Conservation (phyloP, 116 monocot genomes). For the Trichopus zeylanicus region DNA sequence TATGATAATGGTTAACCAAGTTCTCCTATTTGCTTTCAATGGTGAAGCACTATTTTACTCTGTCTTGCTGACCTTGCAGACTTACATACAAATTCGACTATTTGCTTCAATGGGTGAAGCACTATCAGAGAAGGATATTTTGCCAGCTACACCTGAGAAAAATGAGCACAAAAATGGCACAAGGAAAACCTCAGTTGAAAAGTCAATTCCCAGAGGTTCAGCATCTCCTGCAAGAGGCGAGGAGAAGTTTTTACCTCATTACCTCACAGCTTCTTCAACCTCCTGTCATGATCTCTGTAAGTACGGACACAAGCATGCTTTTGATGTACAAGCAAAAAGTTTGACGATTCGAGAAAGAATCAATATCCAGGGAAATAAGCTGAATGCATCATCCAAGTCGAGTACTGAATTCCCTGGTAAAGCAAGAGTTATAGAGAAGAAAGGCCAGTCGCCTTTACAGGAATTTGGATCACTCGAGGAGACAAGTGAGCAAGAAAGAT, state of each 20-base stretch:
- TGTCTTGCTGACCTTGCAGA: background rate
- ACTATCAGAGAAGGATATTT: background rate
- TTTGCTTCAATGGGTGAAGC: background rate
- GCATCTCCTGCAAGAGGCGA: constrained; percentile 7
- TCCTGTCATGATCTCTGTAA: constrained; percentile 44
- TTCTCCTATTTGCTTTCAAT: too few relatives aligned
- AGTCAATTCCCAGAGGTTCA: constrained; percentile 1
- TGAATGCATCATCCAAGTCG: constrained; percentile 2
- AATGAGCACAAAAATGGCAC: background rate
- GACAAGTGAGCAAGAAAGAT: background rate
- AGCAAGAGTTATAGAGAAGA: background rate
- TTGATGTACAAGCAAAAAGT: constrained; percentile 1
- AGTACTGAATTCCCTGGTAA: constrained; percentile 1
- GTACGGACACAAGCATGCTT: constrained; percentile 20
- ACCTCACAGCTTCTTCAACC: constrained; percentile 20
- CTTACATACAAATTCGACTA: background rate
- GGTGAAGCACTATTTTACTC: too few relatives aligned
- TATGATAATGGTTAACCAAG: background rate
- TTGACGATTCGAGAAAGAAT: constrained; percentile 8
- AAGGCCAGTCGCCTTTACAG: background rate
- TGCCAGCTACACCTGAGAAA: too few relatives aligned
- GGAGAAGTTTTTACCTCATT: constrained; percentile 13
- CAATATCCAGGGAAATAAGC: constrained; percentile 10
- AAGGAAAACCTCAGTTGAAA: constrained; percentile 8
- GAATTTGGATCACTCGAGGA: constrained; percentile 4